These are phyloP conservation scores for Puccinia coronata DNA, from an alignment of 1,284 basidiomycete genomes.

Conservation along the genomic window DNA sequence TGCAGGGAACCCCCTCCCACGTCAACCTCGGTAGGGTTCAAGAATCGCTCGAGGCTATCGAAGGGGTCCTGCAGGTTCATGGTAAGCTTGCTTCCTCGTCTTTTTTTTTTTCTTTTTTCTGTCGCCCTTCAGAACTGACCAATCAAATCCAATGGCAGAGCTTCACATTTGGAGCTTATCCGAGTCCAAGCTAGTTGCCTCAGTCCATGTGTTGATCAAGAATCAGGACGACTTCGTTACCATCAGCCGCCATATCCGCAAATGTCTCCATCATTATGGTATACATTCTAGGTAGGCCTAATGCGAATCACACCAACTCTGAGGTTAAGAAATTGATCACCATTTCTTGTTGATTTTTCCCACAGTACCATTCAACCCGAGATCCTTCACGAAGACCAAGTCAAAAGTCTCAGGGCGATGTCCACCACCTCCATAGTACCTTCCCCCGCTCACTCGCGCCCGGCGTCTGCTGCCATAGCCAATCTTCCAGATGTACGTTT, in stretches of 20 bases:
- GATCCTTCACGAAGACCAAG: slow-evolving; percentile 51
- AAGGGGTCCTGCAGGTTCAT: slow-evolving; percentile 88
- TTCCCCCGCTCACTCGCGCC: slow-evolving; percentile 24
- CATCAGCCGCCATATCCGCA: slow-evolving; percentile 79
- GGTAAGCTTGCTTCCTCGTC: slow-evolving; percentile 60
- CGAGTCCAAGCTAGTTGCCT: slow-evolving; percentile 86
- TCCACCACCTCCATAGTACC: not conserved
- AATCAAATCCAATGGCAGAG: slow-evolving; percentile 51
- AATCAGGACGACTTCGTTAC: slow-evolving; percentile 74
- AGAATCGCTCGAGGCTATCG: slow-evolving; percentile 72
- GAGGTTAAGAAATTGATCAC: not conserved
- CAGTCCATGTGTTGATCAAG: slow-evolving; percentile 87
- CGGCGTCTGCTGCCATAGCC: not conserved
- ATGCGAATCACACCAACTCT: not conserved
- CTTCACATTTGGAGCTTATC: slow-evolving; percentile 95
- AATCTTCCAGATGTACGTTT: slow-evolving; percentile 4
- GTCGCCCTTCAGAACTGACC: not conserved
- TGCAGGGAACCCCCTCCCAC: slow-evolving; percentile 89
- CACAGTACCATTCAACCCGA: slow-evolving; percentile 57
- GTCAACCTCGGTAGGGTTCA: slow-evolving; percentile 86
- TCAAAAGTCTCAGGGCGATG: slow-evolving; percentile 6
- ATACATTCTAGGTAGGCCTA: slow-evolving; percentile 71
- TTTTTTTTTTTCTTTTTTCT: not conserved
- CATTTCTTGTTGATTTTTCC: not conserved
- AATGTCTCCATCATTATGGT: slow-evolving; percentile 80